These are phyloP conservation scores for Fonsecaea pedrosoi DNA, from an alignment of 2,329 filamentous ascomycete genomes.

Conservation along the genomic window DNA sequence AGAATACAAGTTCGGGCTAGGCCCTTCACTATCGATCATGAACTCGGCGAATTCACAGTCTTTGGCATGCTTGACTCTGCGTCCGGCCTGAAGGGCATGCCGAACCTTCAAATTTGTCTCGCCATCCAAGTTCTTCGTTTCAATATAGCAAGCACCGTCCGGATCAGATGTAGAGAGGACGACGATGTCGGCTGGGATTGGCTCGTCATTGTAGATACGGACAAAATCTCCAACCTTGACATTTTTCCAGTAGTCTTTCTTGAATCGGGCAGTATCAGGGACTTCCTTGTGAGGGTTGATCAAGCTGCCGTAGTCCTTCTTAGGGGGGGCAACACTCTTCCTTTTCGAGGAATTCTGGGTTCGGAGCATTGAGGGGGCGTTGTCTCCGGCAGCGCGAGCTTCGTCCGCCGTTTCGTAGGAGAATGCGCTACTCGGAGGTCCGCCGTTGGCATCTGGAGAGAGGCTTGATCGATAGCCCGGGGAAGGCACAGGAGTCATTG, in stretches of 20 bases:
- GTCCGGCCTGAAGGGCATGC: constrained; percentile 84
- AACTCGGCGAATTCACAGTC: constrained; percentile 93
- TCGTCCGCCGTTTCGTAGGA: constrained; percentile 42
- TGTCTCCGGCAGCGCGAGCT: constrained; percentile 23
- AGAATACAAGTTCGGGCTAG: constrained; percentile 92
- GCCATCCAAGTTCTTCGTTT: constrained; percentile 97
- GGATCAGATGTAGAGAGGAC: constrained; percentile 91
- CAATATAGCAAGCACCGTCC: constrained; percentile 94
- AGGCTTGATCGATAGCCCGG: constrained; percentile 47
- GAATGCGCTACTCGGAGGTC: constrained; percentile 40
- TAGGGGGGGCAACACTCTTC: constrained; percentile 41
- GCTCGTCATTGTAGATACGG: constrained; percentile 93
- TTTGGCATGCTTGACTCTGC: constrained; percentile 81
- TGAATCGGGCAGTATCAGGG: constrained; percentile 79
- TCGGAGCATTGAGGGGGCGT: constrained; percentile 31
- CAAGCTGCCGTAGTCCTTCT: constrained; percentile 69
- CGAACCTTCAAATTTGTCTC: constrained; percentile 98
- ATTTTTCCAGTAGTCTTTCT: constrained; percentile 93
- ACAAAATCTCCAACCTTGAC: constrained; percentile 95
- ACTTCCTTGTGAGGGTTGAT: constrained; percentile 73
- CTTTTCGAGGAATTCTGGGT: constrained; percentile 33
- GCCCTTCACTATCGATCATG: constrained; percentile 83
- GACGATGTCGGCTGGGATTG: constrained; percentile 90
- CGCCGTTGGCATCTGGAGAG: constrained; percentile 26
- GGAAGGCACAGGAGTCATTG: constrained; percentile 94